Evolutionary conservation across 768 basidiomycete genomes (phyloP).

Genomic region (Collybiopsis confluens): DNA sequence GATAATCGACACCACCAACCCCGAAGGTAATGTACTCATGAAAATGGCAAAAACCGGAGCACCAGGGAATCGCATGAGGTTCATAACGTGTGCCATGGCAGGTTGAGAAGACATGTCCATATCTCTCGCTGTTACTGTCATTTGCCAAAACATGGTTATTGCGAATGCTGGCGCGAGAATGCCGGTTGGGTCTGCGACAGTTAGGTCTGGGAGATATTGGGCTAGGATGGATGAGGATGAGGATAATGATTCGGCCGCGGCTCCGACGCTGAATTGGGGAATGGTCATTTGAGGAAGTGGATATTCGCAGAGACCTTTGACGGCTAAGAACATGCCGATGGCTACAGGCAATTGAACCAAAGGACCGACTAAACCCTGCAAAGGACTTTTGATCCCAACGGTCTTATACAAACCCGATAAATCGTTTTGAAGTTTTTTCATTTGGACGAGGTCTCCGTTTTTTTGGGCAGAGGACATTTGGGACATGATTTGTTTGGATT

Average conservation of each 20-base stretch:
- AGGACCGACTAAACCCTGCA: slow-evolving; percentile 36
- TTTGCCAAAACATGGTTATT: slow-evolving; percentile 60
- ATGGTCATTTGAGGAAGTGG: slow-evolving; percentile 72
- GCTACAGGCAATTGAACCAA: slow-evolving; percentile 74
- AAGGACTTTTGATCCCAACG: slow-evolving; percentile 56
- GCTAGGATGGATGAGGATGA: too few species aligned
- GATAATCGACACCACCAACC: slow-evolving; percentile 8
- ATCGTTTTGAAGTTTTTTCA: slow-evolving; percentile 50
- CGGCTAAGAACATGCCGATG: slow-evolving; percentile 78
- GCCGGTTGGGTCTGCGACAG: slow-evolving; percentile 70
- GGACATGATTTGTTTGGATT: slow-evolving; percentile 44
- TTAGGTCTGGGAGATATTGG: slow-evolving; percentile 71
- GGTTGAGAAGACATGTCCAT: slow-evolving; percentile 48
- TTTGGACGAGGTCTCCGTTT: slow-evolving; percentile 36
- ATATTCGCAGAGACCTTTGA: slow-evolving; percentile 65
- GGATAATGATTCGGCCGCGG: too few species aligned
- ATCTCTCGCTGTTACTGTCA: slow-evolving; percentile 60
- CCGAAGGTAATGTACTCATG: slow-evolving; percentile 53
- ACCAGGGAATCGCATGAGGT: slow-evolving; percentile 50
- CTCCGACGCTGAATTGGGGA: too few species aligned
- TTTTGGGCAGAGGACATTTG: slow-evolving; percentile 21
- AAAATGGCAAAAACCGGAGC: slow-evolving; percentile 42
- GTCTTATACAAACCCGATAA: slow-evolving; percentile 55
- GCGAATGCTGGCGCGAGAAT: slow-evolving; percentile 61
- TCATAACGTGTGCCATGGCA: slow-evolving; percentile 64